A percentile compares a stretch with the other conserved stretches of the same genome.
phyloP scores from a whole-genome alignment of 1,284 basidiomycete genomes.

The Moesziomyces antarcticus region DNA sequence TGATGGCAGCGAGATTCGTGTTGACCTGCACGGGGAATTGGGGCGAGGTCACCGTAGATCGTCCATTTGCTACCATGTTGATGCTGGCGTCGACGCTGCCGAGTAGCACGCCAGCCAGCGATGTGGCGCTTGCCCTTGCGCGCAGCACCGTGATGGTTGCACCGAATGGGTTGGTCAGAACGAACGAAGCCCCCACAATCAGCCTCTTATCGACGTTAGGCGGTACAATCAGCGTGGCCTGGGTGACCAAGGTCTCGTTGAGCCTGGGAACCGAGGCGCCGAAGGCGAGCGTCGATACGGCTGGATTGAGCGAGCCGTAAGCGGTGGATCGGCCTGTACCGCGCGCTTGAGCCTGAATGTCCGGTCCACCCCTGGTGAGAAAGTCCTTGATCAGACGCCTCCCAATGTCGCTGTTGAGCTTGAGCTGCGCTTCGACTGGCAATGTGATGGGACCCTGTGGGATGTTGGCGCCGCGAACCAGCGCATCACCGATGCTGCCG shows the following conservation, averaged over 20 bases:
- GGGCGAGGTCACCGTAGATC: constrained; percentile 74
- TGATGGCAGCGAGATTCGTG: constrained; percentile 74
- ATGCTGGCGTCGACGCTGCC: constrained; percentile 72
- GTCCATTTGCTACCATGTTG: constrained; percentile 75
- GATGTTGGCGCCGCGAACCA: constrained; percentile 40
- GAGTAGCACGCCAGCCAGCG: constrained; percentile 67
- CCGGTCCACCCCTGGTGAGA: constrained; percentile 74
- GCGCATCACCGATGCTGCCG: constrained; percentile 70
- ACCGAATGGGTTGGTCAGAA: constrained; percentile 78
- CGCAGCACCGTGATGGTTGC: constrained; percentile 77
- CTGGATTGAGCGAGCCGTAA: constrained; percentile 75
- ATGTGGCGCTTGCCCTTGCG: constrained; percentile 72
- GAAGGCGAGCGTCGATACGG: constrained; percentile 75
- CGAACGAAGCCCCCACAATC: constrained; percentile 35
- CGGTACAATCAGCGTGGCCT: constrained; percentile 61
- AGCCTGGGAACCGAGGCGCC: constrained; percentile 77
- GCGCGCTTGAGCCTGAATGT: constrained; percentile 71
- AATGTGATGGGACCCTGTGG: constrained; percentile 70
- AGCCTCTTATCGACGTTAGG: constrained; percentile 54
- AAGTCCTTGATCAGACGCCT: constrained; percentile 76
- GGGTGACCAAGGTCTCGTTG: constrained; percentile 74
- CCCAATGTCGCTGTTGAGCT: constrained; percentile 72
- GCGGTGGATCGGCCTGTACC: constrained; percentile 75
- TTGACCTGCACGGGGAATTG: constrained; percentile 76
- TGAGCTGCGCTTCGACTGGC: constrained; percentile 75